Conservation (phyloP, 176 grass and related monocot genomes). For the Musa itinerans region DNA sequence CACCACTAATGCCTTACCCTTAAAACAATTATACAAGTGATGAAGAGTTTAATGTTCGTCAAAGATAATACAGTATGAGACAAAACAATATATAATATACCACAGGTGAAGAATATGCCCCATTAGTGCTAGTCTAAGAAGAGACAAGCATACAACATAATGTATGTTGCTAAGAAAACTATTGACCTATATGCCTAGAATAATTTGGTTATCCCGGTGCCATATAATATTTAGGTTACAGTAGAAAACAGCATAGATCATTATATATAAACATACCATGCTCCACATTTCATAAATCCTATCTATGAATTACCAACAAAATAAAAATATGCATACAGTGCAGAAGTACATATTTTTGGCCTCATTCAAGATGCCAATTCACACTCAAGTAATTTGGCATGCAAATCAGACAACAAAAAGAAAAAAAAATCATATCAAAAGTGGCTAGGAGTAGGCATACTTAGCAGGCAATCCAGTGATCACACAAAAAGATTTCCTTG, state of each 20-base stretch:
- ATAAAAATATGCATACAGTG: not conserved
- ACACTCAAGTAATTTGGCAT: not conserved
- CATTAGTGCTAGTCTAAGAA: no score
- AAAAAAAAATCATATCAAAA: not conserved
- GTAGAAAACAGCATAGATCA: not conserved
- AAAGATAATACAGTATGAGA: no score
- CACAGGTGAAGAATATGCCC: no score
- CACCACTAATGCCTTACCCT: no score
- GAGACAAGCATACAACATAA: not conserved
- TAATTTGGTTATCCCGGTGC: not conserved
- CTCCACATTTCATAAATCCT: not conserved
- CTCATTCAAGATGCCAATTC: not conserved
- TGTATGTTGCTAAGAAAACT: not conserved
- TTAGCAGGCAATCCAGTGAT: slow-evolving; percentile 78
- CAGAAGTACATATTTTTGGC: not conserved
- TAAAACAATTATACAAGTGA: no score
- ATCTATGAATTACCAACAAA: not conserved
- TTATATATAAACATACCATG: not conserved
- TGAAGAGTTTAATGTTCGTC: no score
- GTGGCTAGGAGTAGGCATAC: slow-evolving; percentile 31
- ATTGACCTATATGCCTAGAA: not conserved
- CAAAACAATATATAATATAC: no score
- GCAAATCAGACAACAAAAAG: not conserved
- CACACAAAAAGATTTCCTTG: slow-evolving; percentile 58
- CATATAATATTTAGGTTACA: not conserved